Evolutionary conservation across 768 basidiomycete genomes (phyloP).

Genomic region (Suillus weaverae): DNA sequence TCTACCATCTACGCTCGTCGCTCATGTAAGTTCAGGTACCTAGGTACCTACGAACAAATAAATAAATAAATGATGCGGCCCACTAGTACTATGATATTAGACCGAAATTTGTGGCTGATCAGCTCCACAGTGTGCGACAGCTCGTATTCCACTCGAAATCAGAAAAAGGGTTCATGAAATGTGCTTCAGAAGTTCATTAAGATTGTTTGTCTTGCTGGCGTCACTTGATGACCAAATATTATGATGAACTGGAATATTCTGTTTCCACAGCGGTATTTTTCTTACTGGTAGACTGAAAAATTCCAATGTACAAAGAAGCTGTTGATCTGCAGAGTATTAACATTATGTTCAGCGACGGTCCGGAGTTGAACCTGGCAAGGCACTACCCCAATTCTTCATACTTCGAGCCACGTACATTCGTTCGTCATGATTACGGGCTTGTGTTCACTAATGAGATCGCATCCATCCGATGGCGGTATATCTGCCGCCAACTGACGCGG

Average conservation of each 20-base stretch:
- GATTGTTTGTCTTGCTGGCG: background rate
- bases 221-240: background rate
- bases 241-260: background rate
- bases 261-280: background rate
- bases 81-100: too few species aligned
- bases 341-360: background rate
- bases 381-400: background rate
- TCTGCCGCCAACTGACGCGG: background rate
- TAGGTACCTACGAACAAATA: too few species aligned
- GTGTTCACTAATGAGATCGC: background rate
- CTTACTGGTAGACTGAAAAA: background rate
- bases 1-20: too few species aligned
- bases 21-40: too few species aligned
- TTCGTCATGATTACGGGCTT: background rate
- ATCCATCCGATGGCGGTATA: background rate
- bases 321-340: background rate
- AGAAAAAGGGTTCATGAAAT: background rate
- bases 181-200: background rate
- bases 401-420: background rate
- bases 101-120: too few species aligned
- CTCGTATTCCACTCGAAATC: background rate
- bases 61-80: too few species aligned
- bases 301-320: background rate
- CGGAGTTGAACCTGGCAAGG: background rate
- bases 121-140: too few species aligned